A percentile compares a stretch with the other conserved stretches of the same genome.
phyloP scores from a whole-genome alignment of 192 early-diverging fungal species.

The Backusella westeae region DNA sequence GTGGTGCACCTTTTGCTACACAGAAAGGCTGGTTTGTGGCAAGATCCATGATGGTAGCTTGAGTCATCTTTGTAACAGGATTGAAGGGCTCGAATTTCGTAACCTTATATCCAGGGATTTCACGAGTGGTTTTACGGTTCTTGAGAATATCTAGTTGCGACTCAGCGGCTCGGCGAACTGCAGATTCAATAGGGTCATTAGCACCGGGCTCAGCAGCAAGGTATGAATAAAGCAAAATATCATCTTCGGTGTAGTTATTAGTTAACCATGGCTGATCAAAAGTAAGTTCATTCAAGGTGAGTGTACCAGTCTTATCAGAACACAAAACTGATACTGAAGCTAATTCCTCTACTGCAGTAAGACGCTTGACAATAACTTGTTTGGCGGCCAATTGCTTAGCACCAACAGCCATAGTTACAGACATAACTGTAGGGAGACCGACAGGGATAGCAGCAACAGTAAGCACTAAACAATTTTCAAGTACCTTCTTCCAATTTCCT shows the following conservation, averaged over 20 bases:
- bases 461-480: slow-evolving; percentile 78
- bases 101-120: slow-evolving; percentile 91
- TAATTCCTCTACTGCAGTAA: slow-evolving; percentile 93
- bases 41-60: slow-evolving; percentile 81
- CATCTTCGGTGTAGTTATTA: slow-evolving; percentile 63
- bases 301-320: slow-evolving; percentile 89
- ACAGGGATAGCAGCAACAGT: slow-evolving; percentile 93
- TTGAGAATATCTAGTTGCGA: slow-evolving; percentile 67
- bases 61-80: slow-evolving; percentile 90
- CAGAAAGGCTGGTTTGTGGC: slow-evolving; percentile 75
- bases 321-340: slow-evolving; percentile 88
- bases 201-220: slow-evolving; percentile 87
- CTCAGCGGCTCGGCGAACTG: slow-evolving; percentile 82
- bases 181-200: slow-evolving; percentile 88
- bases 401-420: slow-evolving; percentile 97
- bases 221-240: slow-evolving; percentile 81
- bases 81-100: slow-evolving; percentile 93
- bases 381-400: slow-evolving; percentile 88
- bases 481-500: slow-evolving; percentile 58
- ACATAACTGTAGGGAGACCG: slow-evolving; percentile 94
- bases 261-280: slow-evolving; percentile 87
- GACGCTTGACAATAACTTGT: slow-evolving; percentile 93
- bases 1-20: slow-evolving; percentile 85
- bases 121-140: slow-evolving; percentile 42
- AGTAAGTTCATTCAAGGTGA: slow-evolving; percentile 92